A percentile compares a stretch with the other conserved stretches of the same genome.
Conservation (phyloP, 495 filamentous ascomycete species). For the Margaritispora aquatica region DNA sequence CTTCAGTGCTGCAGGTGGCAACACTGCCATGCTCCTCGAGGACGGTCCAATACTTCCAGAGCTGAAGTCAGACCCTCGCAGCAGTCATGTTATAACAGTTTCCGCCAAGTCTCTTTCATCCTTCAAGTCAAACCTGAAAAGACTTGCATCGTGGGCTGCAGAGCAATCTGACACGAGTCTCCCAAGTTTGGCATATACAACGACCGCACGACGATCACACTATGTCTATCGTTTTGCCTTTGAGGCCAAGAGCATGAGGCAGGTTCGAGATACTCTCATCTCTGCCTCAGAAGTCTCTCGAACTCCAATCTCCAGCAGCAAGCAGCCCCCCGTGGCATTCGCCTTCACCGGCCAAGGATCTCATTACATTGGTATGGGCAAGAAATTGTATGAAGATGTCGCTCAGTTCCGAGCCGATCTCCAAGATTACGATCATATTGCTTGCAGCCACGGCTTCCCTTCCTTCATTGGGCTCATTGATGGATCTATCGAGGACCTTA, state of each 20-base stretch:
- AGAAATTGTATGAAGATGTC: slow-evolving; percentile 58
- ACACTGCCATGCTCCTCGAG: slow-evolving; percentile 56
- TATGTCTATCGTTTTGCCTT: slow-evolving; percentile 65
- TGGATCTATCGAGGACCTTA: slow-evolving; percentile 47
- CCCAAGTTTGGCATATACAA: slow-evolving; percentile 64
- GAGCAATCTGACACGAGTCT: slow-evolving; percentile 44
- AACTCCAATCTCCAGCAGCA: slow-evolving; percentile 5
- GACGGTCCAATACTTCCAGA: slow-evolving; percentile 35
- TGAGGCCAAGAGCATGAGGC: slow-evolving; percentile 28
- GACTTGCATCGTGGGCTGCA: slow-evolving; percentile 45
- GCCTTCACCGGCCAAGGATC: slow-evolving; percentile 68
- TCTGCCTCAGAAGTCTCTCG: slow-evolving; percentile 27
- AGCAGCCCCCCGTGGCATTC: slow-evolving; percentile 39
- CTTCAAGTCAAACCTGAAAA: slow-evolving; percentile 45
- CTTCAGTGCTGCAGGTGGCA: slow-evolving; percentile 63
- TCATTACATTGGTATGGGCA: slow-evolving; percentile 59
- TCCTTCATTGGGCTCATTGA: slow-evolving; percentile 62
- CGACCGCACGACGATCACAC: slow-evolving; percentile 72
- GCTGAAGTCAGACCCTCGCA: slow-evolving; percentile 37
- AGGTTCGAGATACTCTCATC: slow-evolving; percentile 38
- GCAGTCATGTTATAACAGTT: slow-evolving; percentile 46
- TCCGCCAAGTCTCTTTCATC: slow-evolving; percentile 52
- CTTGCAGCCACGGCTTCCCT: slow-evolving; percentile 62
- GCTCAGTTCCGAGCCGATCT: slow-evolving; percentile 62
- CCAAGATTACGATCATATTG: slow-evolving; percentile 61